Conservation (phyloP, 495 filamentous ascomycete genomes). For the Hyaloscypha variabilis region DNA sequence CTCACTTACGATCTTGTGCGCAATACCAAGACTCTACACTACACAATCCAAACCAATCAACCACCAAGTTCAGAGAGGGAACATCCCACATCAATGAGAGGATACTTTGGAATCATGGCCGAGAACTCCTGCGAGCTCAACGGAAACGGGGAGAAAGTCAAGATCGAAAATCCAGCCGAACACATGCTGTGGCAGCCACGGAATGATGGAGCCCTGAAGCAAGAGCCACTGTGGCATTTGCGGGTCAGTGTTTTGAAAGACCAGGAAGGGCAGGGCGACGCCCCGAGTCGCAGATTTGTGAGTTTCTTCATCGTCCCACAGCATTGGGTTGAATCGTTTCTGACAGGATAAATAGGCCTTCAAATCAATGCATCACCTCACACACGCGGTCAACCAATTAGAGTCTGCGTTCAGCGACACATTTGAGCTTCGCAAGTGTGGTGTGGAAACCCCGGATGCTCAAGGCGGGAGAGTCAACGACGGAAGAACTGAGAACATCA, state of each 20-base stretch:
- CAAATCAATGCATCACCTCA: conserved; percentile 28
- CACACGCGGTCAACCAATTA: conserved; percentile 27
- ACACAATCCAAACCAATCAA: conserved; percentile 7
- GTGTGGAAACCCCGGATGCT: conserved; percentile 17
- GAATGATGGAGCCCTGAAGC: background rate
- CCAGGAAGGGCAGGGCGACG: conserved; percentile 24
- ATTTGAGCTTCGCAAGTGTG: conserved; percentile 21
- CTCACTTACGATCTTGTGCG: conserved; percentile 8
- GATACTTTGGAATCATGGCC: conserved; percentile 24
- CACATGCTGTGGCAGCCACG: conserved; percentile 22
- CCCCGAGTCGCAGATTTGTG: conserved; percentile 22
- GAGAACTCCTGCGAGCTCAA: conserved; percentile 13
- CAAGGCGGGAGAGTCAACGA: conserved; percentile 27
- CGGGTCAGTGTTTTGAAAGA: conserved; percentile 24
- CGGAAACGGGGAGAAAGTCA: conserved; percentile 25
- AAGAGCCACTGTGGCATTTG: conserved; percentile 25
- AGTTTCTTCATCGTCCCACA: background rate
- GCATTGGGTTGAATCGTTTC: background rate
- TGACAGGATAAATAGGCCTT: conserved; percentile 18
- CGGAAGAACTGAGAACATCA: conserved; percentile 23
- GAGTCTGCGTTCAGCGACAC: conserved; percentile 14
- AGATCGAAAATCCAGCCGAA: conserved; percentile 8
- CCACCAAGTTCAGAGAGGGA: conserved; percentile 8
- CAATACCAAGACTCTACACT: conserved; percentile 14
- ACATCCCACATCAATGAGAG: conserved; percentile 22